phyloP scores from a whole-genome alignment of 2,329 filamentous ascomycete genomes.

The Coccinonectria pachysandricola region DNA sequence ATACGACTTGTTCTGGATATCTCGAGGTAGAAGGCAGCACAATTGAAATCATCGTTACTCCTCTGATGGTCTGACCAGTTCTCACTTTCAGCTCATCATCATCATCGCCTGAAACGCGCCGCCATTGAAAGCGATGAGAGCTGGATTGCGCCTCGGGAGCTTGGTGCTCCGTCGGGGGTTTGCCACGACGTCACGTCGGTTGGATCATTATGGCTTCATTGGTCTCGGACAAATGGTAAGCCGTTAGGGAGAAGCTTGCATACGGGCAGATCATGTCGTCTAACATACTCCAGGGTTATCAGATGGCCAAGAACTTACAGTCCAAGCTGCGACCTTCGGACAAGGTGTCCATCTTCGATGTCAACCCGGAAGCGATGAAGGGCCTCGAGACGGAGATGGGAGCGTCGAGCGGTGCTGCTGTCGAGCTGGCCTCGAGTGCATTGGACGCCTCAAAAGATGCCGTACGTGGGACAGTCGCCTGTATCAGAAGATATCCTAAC shows the following conservation, averaged over 20 bases:
- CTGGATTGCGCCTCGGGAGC: conserved; percentile 15
- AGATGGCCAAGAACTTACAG: conserved; percentile 54
- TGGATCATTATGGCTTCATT: conserved; percentile 48
- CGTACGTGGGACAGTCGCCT: conserved; percentile 28
- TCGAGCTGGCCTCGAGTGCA: conserved; percentile 35
- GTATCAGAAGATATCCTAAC: neutral
- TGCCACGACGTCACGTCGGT: conserved; percentile 34
- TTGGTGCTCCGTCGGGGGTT: conserved; percentile 37
- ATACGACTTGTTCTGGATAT: no score
- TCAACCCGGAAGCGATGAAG: conserved; percentile 39
- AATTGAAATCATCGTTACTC: no score
- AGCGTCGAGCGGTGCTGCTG: conserved; percentile 33
- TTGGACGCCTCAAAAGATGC: conserved; percentile 41
- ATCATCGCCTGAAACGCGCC: no score
- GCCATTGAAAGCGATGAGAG: conserved; percentile 14
- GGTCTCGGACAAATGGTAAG: conserved; percentile 52
- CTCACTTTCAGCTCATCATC: neutral
- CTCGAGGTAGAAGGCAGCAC: no score
- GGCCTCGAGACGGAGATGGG: conserved; percentile 39
- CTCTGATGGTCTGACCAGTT: neutral
- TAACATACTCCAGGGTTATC: conserved; percentile 37
- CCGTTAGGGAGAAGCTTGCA: no score
- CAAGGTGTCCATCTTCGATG: conserved; percentile 44
- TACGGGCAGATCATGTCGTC: no score
- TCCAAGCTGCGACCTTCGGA: conserved; percentile 42